These are phyloP conservation scores for Gillenia trifoliata DNA, from an alignment of 306 rosid genomes.

Conservation along the genomic window DNA sequence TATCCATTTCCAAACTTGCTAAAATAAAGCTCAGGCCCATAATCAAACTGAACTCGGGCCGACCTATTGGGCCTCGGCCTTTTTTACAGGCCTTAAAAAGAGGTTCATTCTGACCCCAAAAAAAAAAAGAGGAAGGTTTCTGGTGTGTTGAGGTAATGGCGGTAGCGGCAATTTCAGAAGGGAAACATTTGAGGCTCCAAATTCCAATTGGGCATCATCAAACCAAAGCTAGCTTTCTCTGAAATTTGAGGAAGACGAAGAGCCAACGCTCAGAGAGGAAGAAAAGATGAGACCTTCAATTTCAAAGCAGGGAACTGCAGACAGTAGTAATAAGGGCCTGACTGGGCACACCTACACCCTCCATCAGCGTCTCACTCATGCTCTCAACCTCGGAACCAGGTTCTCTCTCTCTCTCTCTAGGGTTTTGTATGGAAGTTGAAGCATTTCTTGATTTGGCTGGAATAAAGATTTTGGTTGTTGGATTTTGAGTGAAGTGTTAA, in stretches of 20 bases:
- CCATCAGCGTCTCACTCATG: conserved; percentile 67
- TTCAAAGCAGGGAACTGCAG: conserved; percentile 32
- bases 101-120: too few relatives aligned
- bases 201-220: neutral
- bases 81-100: too few relatives aligned
- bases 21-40: too few relatives aligned
- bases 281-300: conserved; percentile 33
- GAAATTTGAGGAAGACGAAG: neutral
- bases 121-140: neutral
- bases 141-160: neutral
- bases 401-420: conserved; percentile 1
- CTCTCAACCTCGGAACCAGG: conserved; percentile 78
- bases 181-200: neutral
- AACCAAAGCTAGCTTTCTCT: neutral
- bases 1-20: too few relatives aligned
- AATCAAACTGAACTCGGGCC: too few relatives aligned
- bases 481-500: too few relatives aligned
- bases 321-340: conserved; percentile 28
- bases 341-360: conserved; percentile 44
- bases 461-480: too few relatives aligned
- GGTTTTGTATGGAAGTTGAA: neutral
- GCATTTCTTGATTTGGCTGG: too few relatives aligned
- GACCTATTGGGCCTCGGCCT: too few relatives aligned
- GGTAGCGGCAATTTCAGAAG: neutral
- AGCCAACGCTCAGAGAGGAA: neutral